Base-by-base conservation (phyloP, 192 early-diverging fungal genomes). In the Backusella sp. region DNA sequence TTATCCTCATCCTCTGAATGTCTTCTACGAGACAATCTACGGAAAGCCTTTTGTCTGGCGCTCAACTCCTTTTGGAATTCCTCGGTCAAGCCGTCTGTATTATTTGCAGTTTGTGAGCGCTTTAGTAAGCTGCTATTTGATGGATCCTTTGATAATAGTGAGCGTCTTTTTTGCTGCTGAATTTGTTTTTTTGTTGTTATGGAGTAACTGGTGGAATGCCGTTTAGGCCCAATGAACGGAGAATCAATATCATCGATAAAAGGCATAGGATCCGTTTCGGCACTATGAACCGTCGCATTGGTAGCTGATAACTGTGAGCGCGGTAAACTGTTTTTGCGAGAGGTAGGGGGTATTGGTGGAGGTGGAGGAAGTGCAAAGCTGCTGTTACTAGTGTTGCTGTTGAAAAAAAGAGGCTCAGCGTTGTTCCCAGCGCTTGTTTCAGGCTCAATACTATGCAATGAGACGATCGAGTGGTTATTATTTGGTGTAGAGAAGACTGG, bases 1-100 rank as follows among this genome's bases (percentile, higher is more conserved):
- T 83, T 76, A 36, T 88, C 87, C 17, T 83, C 79, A 35, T 84
- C 82, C 12, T 78, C 77, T 36, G 66, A 62, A 26, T 39, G 44
- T 32, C 41, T 72, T 21, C 36, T 39, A 17, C 76, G 76, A 42
- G 76, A 77, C 15, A 77, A 59, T 21, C 76, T 46, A 4, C 70
- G 68, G 41, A 77, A 77, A n/a, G 76, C 76, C 56, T 77, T 77
- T 15, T 49, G 76, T 37, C 76, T 69, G 8, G 76, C 76, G 21
- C 53, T 39, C 9, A 77, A 52, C 44, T 77, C 76, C 26, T 72
- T 77, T 72, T 77, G 44, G 66, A 77, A 77, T 28, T 77, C 76
- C 35, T 77, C 76, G 0, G 76, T 59, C 49, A 23, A 28, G 9
- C 19, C 49, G 14, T n/a, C 26, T 12, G 19, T 49, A 21, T 32